Evolutionary conservation across 1,139 yeast species (phyloP), one percentile per base, ranked within the genome.

Genomic region (Taphrina populina): DNA sequence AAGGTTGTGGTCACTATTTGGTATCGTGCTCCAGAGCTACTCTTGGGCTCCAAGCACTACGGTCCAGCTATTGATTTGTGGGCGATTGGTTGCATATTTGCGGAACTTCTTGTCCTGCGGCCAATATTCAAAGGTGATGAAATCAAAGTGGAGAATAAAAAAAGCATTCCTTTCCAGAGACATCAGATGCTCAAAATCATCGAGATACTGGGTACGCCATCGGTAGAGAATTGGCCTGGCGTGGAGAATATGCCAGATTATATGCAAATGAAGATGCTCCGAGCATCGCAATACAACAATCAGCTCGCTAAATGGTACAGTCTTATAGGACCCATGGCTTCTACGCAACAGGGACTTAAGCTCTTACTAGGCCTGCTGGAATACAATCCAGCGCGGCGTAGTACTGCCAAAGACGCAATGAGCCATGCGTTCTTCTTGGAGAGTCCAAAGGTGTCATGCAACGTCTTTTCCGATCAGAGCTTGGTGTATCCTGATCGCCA

Each of bases 121-220:
- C 99, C 99, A 0, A 83, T 92, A 3, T 92, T 92, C 72, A 92
- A 94, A 68, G 98, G 98, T 41, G 99, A 92, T 69, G 99, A 92
- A 67, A 95, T 95, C 13, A 92, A 90, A 65, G 84, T 90, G 76
- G 97, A 90, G 67, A 86, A 85, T 63, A 88, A 87, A 67, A 90
- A 90, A 66, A 84, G 82, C 59, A 92, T 90, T 1, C 97, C 97
- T 2, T 92, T 92, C 68, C 98, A 92, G 69, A 82, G 85, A 58
- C 90, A 86, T 66, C 99, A 92, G 71, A 77, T 90, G 67, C 85
- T 86, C 64, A 88, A 88, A 66, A 90, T 92, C 24, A 74, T 92
- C 30, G 97, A 92, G 68, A 84, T 92, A 15, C 71, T 92, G 62
- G 99, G 99, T 0, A 81, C 95, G 0, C 99, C 99, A 0, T 43